Evolutionary conservation across 305 asterid species (phyloP), one percentile per base, ranked within the genome.

Genomic region (Ajuga reptans): DNA sequence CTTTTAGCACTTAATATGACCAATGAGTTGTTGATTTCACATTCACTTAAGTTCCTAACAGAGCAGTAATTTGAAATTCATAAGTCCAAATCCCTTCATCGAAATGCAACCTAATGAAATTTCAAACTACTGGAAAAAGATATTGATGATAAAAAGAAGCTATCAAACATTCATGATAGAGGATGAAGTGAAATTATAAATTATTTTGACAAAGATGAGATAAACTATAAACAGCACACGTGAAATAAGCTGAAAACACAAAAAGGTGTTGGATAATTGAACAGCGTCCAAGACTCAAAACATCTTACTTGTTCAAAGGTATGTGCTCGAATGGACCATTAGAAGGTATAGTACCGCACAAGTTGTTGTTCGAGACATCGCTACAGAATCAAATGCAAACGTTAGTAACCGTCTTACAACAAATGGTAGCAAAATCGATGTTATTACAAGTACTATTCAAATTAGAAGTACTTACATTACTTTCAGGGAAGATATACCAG

Each of bases 261-360:
- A n/a, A 37, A 59, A 39, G 4, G 10, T 34, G 24, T 45, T 33
- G 41, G 12, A 49, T 24, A 55, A 24, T n/a, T 18, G 68, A 31
- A 16, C 34, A 68, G 51, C 2, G 55, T 14, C 15, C 45, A 65
- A 29, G 17, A 59, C 46, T 51, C 55, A 67, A 37, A 37, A 39
- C 50, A 67, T 72, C 94, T 80, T 81, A 92, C 98, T 93, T 93
- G 91, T 79, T 84, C 45, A 90, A 69, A 17, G 98, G 95, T 75
- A 93, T 88, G 86, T 77, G 95, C 83, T 86, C 95, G 77, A 90
- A 93, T 66, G 98, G 86, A 72, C 96, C 95, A 46, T 72, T 79
- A 52, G 90, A 79, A 66, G 98, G 98, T 73, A 92, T 86, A 6
- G 96, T 79, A 72, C 98, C 97, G 36, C 97, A 92, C 64, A 92